phyloP scores from a whole-genome alignment of 805 yeast genomes.

The Dipodascus geniculatus region DNA sequence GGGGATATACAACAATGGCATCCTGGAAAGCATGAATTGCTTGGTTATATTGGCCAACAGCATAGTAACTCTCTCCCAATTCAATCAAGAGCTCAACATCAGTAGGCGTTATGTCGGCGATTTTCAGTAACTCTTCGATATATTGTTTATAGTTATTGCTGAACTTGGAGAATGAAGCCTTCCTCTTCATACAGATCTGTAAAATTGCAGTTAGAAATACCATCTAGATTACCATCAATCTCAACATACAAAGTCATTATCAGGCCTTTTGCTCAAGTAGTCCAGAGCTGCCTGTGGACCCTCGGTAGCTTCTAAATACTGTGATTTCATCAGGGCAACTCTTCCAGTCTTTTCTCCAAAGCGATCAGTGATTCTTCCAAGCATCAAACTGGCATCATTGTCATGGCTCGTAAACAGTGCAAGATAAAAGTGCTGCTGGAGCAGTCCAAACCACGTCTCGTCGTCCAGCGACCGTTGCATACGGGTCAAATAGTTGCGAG shows the following conservation, averaged over 20 bases:
- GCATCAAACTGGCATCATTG: slow-evolving; percentile 52
- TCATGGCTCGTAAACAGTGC: slow-evolving; percentile 53
- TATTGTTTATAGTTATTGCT: slow-evolving; percentile 30
- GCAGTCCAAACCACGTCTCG: slow-evolving; percentile 39
- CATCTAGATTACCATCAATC: background rate
- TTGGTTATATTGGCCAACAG: slow-evolving; percentile 45
- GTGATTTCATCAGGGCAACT: slow-evolving; percentile 40
- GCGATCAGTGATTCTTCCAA: slow-evolving; percentile 56
- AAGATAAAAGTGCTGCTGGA: slow-evolving; percentile 64
- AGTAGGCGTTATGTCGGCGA: slow-evolving; percentile 53
- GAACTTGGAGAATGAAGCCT: slow-evolving; percentile 19
- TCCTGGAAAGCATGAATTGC: slow-evolving; percentile 63
- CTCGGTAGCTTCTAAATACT: slow-evolving; percentile 45
- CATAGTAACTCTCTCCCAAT: slow-evolving; percentile 51
- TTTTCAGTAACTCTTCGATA: slow-evolving; percentile 41
- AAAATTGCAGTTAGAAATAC: background rate
- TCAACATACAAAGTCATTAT: slow-evolving; percentile 16
- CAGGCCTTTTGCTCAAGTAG: slow-evolving; percentile 27
- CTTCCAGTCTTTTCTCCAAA: slow-evolving; percentile 49
- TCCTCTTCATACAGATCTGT: slow-evolving; percentile 21
- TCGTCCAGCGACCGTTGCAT: slow-evolving; percentile 26
- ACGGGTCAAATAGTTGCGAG: slow-evolving; percentile 27
- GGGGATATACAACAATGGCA: slow-evolving; percentile 53
- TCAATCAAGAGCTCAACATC: slow-evolving; percentile 76
- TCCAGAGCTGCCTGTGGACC: slow-evolving; percentile 28